These are phyloP conservation scores for Pseudomassariella vexata DNA, from an alignment of 2,329 filamentous ascomycete genomes.

Conservation along the genomic window DNA sequence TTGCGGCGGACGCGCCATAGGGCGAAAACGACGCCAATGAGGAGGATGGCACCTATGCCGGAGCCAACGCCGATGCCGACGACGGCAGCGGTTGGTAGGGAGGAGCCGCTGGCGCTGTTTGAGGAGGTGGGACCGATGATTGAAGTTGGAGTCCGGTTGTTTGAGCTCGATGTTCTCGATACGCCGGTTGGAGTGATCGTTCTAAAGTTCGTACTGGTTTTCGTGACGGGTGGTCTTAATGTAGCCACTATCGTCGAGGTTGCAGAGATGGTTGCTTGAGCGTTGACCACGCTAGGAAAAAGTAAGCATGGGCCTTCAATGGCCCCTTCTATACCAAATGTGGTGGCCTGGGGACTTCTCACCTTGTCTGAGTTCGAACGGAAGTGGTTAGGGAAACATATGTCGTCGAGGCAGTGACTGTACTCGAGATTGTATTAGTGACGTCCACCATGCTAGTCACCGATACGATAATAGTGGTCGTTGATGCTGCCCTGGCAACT, in stretches of 20 bases:
- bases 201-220: background rate
- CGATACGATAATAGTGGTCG: background rate
- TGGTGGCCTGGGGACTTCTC: too few relatives aligned
- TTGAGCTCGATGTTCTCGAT: background rate
- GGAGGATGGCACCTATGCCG: too few relatives aligned
- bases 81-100: too few relatives aligned
- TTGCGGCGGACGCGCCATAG: too few relatives aligned
- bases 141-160: background rate
- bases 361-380: background rate
- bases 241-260: background rate
- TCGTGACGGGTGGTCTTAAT: background rate
- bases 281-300: too few relatives aligned
- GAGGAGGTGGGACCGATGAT: too few relatives aligned
- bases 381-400: background rate
- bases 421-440: constrained; percentile 1
- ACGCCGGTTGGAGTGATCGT: background rate
- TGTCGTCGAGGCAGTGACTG: constrained; percentile 1
- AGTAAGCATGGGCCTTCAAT: too few relatives aligned
- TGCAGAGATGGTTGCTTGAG: background rate
- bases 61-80: too few relatives aligned
- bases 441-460: background rate
- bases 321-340: too few relatives aligned
- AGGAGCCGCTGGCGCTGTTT: too few relatives aligned
- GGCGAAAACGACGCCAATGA: too few relatives aligned
- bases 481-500: background rate